phyloP scores from a whole-genome alignment of 1,284 basidiomycete species.

The Leccinum ponderosum region DNA sequence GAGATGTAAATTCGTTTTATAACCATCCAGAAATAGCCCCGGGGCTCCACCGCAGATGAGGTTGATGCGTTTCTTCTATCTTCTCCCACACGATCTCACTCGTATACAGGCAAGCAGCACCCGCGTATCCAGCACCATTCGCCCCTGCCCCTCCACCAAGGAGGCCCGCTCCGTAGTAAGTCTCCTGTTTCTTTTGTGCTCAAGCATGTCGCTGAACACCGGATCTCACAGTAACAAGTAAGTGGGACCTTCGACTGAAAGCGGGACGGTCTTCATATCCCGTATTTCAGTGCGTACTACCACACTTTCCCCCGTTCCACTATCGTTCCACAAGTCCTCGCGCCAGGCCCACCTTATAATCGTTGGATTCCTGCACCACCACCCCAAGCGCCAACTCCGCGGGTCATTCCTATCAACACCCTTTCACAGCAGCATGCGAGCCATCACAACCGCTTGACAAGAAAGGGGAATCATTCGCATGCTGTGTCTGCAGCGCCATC shows the following conservation, averaged over 20 bases:
- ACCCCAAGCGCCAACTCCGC: not conserved
- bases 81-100: not conserved
- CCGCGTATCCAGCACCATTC: slow-evolving; percentile 19
- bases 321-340: not conserved
- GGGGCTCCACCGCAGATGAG: slow-evolving; percentile 16
- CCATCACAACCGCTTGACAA: not conserved
- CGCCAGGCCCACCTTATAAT: not conserved
- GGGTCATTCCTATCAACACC: not conserved
- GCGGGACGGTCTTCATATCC: slow-evolving; percentile 16
- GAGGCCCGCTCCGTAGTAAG: slow-evolving; percentile 21
- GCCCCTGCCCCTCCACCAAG: slow-evolving; percentile 17
- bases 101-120: slow-evolving; percentile 15
- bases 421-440: slow-evolving; percentile 9
- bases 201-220: slow-evolving; percentile 7
- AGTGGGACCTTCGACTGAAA: slow-evolving; percentile 19
- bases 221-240: slow-evolving; percentile 18
- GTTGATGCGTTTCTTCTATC: not conserved
- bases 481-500: slow-evolving; percentile 20
- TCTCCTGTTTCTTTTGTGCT: not conserved
- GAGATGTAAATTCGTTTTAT: not conserved
- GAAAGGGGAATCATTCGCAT: slow-evolving; percentile 3
- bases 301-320: slow-evolving; percentile 32
- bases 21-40: slow-evolving; percentile 10
- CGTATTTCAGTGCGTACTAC: slow-evolving; percentile 23
- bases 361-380: not conserved